Evolutionary conservation across 108 stramenopile genomes (phyloP).

Genomic region (Aureococcus anophagefferens): DNA sequence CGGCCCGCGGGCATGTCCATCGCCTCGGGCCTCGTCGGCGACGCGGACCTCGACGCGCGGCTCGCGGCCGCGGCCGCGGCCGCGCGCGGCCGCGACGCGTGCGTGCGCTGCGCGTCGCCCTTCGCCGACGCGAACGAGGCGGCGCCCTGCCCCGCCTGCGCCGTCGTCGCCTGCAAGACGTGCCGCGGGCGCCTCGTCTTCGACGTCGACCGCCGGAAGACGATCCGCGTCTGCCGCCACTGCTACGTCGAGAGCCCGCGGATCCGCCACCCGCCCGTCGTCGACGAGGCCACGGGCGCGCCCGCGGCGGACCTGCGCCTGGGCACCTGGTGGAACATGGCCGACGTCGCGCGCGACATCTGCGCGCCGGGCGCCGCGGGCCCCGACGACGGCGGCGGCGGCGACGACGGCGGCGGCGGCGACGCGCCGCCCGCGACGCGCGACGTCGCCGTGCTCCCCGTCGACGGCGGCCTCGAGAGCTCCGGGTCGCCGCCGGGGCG

Average conservation of each 20-base stretch:
- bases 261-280: constrained; percentile 9
- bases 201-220: constrained; percentile 11
- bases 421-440: too few species aligned
- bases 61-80: constrained; percentile 2
- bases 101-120: constrained; percentile 3
- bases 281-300: too few species aligned
- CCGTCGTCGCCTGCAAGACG: constrained; percentile 14
- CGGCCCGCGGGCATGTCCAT: constrained; percentile 23
- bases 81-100: background rate
- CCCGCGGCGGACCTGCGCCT: too few species aligned
- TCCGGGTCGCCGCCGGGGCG: too few species aligned
- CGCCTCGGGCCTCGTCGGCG: too few species aligned
- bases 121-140: background rate
- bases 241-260: constrained; percentile 21
- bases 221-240: constrained; percentile 18
- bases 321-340: too few species aligned
- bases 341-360: too few species aligned
- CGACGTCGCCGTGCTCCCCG: background rate
- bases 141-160: constrained; percentile 19
- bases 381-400: too few species aligned
- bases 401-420: too few species aligned
- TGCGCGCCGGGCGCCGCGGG: too few species aligned
- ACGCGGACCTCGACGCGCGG: too few species aligned
- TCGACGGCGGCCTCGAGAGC: too few species aligned
- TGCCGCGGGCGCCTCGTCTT: constrained; percentile 19